phyloP scores from a whole-genome alignment of 2,329 filamentous ascomycete genomes.

The Aquanectria penicillioides region DNA sequence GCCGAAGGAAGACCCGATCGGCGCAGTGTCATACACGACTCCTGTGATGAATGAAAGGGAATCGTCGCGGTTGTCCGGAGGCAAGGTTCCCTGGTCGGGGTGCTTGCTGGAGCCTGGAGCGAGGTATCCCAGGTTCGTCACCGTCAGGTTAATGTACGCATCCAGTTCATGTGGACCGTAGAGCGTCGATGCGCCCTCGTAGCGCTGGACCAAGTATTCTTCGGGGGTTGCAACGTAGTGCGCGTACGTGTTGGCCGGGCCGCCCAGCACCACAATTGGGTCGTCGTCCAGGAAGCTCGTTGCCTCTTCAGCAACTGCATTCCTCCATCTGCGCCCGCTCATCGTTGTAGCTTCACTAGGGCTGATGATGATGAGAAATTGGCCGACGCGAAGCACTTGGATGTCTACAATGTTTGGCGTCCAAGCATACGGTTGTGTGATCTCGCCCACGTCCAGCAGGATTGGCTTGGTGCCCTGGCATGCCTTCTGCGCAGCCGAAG shows the following conservation, averaged over 20 bases:
- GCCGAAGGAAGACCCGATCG: constrained; percentile 76
- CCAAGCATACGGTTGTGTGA: constrained; percentile 84
- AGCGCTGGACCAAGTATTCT: constrained; percentile 86
- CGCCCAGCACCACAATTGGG: constrained; percentile 84
- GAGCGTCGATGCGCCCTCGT: constrained; percentile 94
- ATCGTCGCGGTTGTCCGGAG: constrained; percentile 81
- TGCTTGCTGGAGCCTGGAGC: constrained; percentile 48
- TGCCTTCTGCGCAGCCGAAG: constrained; percentile 72
- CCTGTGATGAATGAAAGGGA: constrained; percentile 83
- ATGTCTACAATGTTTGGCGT: constrained; percentile 91
- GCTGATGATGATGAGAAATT: constrained; percentile 84
- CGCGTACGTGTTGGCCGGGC: constrained; percentile 90
- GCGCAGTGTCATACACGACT: constrained; percentile 78
- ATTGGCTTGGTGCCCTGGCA: constrained; percentile 89
- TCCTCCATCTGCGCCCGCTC: constrained; percentile 88
- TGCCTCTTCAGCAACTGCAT: constrained; percentile 68
- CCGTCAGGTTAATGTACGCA: constrained; percentile 87
- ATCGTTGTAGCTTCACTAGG: constrained; percentile 93
- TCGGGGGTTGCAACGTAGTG: constrained; percentile 84
- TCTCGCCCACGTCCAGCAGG: constrained; percentile 86
- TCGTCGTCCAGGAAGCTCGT: constrained; percentile 58
- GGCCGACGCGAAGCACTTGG: constrained; percentile 84
- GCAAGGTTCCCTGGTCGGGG: constrained; percentile 65
- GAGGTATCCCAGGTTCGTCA: constrained; percentile 64
- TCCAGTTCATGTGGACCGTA: constrained; percentile 85